These are phyloP conservation scores for Nigrospora sphaerica DNA, from an alignment of 2,329 filamentous ascomycete genomes.

Conservation along the genomic window DNA sequence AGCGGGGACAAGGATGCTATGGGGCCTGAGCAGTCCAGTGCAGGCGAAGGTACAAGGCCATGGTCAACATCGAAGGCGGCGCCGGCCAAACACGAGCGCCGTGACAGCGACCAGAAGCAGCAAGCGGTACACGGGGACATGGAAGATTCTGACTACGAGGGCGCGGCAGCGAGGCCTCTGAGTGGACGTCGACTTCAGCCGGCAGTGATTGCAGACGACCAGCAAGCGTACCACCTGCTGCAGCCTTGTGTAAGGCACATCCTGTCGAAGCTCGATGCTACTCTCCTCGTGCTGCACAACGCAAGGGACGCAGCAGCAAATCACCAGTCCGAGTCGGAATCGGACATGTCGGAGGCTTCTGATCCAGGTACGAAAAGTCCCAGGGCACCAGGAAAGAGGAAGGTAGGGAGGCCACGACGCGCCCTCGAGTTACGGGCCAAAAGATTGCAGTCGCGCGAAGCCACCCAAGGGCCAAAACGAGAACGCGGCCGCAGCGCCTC, in stretches of 20 bases:
- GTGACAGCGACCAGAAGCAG: slow-evolving; percentile 4
- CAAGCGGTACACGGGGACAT: slow-evolving; percentile 8
- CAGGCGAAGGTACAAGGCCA: no score
- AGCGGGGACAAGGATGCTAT: slow-evolving; percentile 8
- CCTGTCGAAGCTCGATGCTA: slow-evolving; percentile 59
- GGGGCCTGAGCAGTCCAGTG: not conserved
- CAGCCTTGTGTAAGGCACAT: slow-evolving; percentile 64
- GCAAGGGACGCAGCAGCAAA: slow-evolving; percentile 46
- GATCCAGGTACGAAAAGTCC: slow-evolving; percentile 5
- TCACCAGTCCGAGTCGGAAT: slow-evolving; percentile 19
- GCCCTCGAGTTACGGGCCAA: not conserved
- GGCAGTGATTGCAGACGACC: slow-evolving; percentile 63
- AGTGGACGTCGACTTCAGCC: slow-evolving; percentile 30
- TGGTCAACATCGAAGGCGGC: no score
- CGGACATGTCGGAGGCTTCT: slow-evolving; percentile 15
- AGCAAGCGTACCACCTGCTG: slow-evolving; percentile 56
- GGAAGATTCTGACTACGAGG: slow-evolving; percentile 7
- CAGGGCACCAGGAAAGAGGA: slow-evolving; percentile 4
- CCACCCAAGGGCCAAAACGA: no score
- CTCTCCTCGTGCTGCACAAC: slow-evolving; percentile 65
- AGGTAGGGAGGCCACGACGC: slow-evolving; percentile 8
- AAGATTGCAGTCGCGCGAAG: not conserved
- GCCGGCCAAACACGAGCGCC: not conserved
- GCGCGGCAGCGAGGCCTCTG: not conserved
- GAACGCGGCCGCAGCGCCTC: no score